Evolutionary conservation across 148 eudicot genomes (phyloP).

Genomic region (Pouteria glomerata): DNA sequence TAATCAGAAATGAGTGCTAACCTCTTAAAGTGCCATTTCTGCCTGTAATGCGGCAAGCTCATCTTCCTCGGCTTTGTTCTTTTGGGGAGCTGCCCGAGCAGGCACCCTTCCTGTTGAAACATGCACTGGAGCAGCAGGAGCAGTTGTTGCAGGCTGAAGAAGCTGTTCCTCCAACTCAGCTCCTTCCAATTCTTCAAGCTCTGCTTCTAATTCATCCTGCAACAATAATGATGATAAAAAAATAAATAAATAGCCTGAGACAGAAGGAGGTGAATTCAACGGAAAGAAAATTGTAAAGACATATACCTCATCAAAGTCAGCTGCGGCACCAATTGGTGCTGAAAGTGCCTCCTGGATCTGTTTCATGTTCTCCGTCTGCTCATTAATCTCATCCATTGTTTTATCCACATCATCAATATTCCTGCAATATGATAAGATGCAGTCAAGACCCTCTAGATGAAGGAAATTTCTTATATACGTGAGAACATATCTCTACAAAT

Average conservation of each 20-base stretch:
- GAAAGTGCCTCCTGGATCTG: slow-evolving; percentile 62
- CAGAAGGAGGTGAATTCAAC: no score
- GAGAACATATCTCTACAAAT: not conserved
- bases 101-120: slow-evolving; percentile 31
- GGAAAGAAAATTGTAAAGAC: not conserved
- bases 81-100: slow-evolving; percentile 33
- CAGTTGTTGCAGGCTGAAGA: slow-evolving; percentile 46
- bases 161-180: slow-evolving; percentile 65
- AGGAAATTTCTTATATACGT: not conserved
- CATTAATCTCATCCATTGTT: slow-evolving; percentile 79
- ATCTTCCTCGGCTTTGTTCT: slow-evolving; percentile 54
- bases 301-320: slow-evolving; percentile 58
- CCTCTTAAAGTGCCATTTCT: slow-evolving; percentile 47
- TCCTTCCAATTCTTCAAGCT: slow-evolving; percentile 66
- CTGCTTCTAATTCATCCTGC: slow-evolving; percentile 65
- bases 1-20: not conserved
- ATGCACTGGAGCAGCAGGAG: slow-evolving; percentile 32
- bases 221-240: not conserved
- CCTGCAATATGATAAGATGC: slow-evolving; percentile 24
- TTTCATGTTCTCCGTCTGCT: slow-evolving; percentile 67
- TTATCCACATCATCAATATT: slow-evolving; percentile 81
- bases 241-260: no score
- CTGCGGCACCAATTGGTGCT: slow-evolving; percentile 48
- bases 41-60: slow-evolving; percentile 65
- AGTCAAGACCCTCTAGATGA: not conserved